Evolutionary conservation across 192 early-diverging fungal species (phyloP), one percentile per base, ranked within the genome.

Genomic region (Umbelopsis vinacea): DNA sequence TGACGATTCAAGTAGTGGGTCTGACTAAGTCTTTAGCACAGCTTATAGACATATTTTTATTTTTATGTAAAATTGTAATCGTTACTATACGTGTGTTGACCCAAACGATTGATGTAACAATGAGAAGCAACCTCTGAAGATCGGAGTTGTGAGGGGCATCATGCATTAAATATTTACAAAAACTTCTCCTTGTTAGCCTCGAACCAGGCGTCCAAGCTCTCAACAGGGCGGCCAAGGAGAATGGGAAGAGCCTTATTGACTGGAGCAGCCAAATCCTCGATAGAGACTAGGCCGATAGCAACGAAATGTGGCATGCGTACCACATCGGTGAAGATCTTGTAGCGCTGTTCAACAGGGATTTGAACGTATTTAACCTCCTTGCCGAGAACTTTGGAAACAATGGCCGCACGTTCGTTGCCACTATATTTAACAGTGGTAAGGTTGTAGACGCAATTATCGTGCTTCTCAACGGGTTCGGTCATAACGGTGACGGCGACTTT

Each of bases 341-440:
- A 63, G 17, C 26, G 57, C 26, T 63, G 57, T n/a, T 29, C 57
- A n/a, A 37, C 17, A 15, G 57, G 14, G 1, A 63, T 29, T 63
- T 63, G 57, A 4, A 63, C 57, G 12, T 63, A 63, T 3, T 63
- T 63, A 29, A 63, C 17, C 29, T 29, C 33, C 33, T 63, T 63
- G 19, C 57, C 57, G 3, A 63, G 8, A 4, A 35, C 57, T 1
- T 26, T 22, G 11, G 57, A 63, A 6, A 63, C 6, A 19, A n/a
- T 33, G 15, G 26, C 29, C 0, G 57, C 57, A 8, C 57, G 26
- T 14, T 63, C 57, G 14, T 63, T 63, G 26, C 29, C 57, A 37
- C 0, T 37, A 29, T 29, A 8, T 15, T 15, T 17, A 24, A 37
- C 57, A 6, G 29, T 7, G 4, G 57, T 63, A 12, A 63, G 17